phyloP scores from a whole-genome alignment of 805 yeast species.

The Kluyveromyces nonfermentans region DNA sequence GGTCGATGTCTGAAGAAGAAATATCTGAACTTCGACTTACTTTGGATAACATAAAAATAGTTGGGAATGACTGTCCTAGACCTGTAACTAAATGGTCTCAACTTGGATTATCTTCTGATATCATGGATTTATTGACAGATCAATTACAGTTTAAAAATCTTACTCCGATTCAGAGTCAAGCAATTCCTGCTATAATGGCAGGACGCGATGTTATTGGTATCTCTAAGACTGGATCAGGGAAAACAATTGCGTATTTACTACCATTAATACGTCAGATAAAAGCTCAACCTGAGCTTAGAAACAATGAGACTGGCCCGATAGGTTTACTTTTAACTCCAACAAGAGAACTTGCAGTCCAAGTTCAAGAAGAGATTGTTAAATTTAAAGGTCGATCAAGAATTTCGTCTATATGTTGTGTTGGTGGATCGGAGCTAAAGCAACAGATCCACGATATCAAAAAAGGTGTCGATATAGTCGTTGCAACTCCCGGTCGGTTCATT shows the following conservation, averaged over 20 bases:
- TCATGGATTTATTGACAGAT: constrained; percentile 43
- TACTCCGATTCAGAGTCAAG: constrained; percentile 85
- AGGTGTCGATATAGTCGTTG: constrained; percentile 74
- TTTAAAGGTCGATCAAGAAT: constrained; percentile 38
- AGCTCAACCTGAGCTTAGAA: constrained; percentile 49
- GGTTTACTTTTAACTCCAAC: constrained; percentile 85
- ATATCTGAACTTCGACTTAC: constrained; percentile 43
- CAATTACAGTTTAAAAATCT: constrained; percentile 50
- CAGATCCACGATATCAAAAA: constrained; percentile 75
- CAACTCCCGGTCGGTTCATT: constrained; percentile 92
- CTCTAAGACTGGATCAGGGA: constrained; percentile 96
- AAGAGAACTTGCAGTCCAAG: constrained; percentile 83
- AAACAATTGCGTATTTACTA: constrained; percentile 77
- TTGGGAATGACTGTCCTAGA: constrained; percentile 47
- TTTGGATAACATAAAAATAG: constrained; percentile 57
- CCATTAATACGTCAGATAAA: constrained; percentile 80
- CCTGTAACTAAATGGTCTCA: constrained; percentile 78
- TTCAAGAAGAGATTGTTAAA: constrained; percentile 51
- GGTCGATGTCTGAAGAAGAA: constrained; percentile 42
- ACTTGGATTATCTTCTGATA: constrained; percentile 59
- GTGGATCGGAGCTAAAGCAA: constrained; percentile 74
- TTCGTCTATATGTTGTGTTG: constrained; percentile 72
- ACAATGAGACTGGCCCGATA: constrained; percentile 58
- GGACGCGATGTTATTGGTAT: constrained; percentile 89
- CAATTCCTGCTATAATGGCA: constrained; percentile 81